Evolutionary conservation across 2,329 filamentous ascomycete species (phyloP).

Genomic region (Phoma sp.): DNA sequence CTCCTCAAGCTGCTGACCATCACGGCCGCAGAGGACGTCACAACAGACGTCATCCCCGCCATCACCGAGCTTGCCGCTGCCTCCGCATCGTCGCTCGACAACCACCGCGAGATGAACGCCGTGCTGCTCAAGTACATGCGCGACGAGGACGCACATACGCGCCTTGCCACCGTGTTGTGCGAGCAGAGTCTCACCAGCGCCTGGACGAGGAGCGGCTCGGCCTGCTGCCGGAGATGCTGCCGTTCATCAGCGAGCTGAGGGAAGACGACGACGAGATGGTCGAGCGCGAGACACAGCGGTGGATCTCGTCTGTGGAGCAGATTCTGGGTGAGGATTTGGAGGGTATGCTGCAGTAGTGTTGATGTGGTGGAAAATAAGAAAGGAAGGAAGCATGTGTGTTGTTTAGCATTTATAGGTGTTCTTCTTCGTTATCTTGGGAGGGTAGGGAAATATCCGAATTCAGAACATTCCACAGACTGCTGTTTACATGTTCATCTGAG

Average conservation of each 20-base stretch:
- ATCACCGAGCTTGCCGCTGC: conserved; percentile 82
- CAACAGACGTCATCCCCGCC: conserved; percentile 71
- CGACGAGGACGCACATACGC: conserved; percentile 72
- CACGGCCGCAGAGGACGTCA: conserved; percentile 31
- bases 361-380: no score
- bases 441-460: no score
- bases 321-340: conserved; percentile 90
- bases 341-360: conserved; percentile 88
- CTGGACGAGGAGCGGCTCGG: conserved; percentile 94
- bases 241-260: conserved; percentile 92
- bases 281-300: conserved; percentile 85
- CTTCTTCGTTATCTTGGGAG: no score
- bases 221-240: conserved; percentile 92
- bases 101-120: conserved; percentile 88
- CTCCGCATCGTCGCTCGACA: conserved; percentile 81
- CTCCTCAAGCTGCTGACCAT: conserved; percentile 68
- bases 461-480: no score
- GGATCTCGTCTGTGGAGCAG: conserved; percentile 90
- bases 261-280: conserved; percentile 96
- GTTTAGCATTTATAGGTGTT: background rate
- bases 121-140: conserved; percentile 80
- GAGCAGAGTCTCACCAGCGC: conserved; percentile 79
- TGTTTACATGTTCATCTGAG: background rate
- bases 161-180: conserved; percentile 82
- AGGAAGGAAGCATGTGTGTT: no score